Conservation (phyloP, 345 rosid genomes). For the Linum tenue region DNA sequence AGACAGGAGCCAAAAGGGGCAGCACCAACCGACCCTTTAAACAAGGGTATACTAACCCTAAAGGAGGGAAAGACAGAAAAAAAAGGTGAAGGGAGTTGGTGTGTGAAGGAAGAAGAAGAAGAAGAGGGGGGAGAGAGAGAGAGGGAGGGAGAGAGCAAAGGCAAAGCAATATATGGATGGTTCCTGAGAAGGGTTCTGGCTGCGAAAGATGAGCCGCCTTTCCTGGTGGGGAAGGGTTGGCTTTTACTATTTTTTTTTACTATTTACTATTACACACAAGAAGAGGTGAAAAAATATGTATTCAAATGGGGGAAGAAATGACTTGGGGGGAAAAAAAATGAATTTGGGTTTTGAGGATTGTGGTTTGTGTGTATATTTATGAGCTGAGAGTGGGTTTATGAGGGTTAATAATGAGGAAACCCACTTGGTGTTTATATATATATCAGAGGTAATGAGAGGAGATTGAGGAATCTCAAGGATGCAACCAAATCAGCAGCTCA, state of each 20-base stretch:
- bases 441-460: background rate
- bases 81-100: too few species aligned
- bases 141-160: background rate
- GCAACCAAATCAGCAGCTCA: conserved; percentile 42
- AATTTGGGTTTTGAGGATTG: background rate
- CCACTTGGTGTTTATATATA: too few species aligned
- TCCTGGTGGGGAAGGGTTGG: conserved; percentile 34
- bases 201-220: conserved; percentile 95
- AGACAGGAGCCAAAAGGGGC: background rate
- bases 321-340: background rate
- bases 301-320: background rate
- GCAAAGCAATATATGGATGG: conserved; percentile 24
- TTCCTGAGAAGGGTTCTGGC: conserved; percentile 61
- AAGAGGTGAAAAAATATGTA: background rate
- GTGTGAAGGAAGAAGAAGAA: too few species aligned
- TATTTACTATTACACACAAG: too few species aligned
- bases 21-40: conserved; percentile 12
- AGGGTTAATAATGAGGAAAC: background rate
- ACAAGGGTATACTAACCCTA: conserved; percentile 8
- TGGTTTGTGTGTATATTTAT: too few species aligned
- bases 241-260: too few species aligned
- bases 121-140: too few species aligned
- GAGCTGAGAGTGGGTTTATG: background rate
- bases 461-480: conserved; percentile 46
- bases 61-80: too few species aligned